Evolutionary conservation across 257 asterid genomes (phyloP), one percentile per base, ranked within the genome.

Genomic region (Capsicum pubescens): DNA sequence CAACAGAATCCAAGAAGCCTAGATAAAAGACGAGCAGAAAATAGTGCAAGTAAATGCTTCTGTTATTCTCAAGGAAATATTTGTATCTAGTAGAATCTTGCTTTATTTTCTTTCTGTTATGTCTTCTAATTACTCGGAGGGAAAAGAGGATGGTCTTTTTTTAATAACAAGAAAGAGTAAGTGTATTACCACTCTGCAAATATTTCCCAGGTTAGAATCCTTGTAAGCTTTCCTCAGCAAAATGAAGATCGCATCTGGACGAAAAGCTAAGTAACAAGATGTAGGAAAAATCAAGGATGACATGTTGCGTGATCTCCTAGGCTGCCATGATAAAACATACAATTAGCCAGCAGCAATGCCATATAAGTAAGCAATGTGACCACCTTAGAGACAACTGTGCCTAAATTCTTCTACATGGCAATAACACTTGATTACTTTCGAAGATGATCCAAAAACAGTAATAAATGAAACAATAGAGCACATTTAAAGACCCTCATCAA

Each of bases 201-300:
- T 90, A 82, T 66, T 90, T 82, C 98, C 97, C 87, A 96, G 91
- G 87, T 90, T 86, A 59, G 91, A 85, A 87, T 96, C 98, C 86
- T 91, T 92, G 86, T 86, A 91, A 88, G 99, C 99, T 91, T 92
- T 92, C 91, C 99, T 91, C 69, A 96, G 90, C 82, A 94, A 90
- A 76, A 83, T 86, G 89, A 96, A 92, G 87, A 93, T 77, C 44
- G 92, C 92, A 87, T 96, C 98, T 69, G 97, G 93, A 77, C 98
- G 98, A 87, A 92, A 93, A 77, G 91, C 94, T 85, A 92, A 80
- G 89, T 93, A 88, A 90, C 87, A 88, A 15, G 98, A 93, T 60
- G 92, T 88, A 82, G 97, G 93, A 81, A 83, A 82, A 84, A 84
- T 79, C 64, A 82, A 80, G 46, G 93, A 85, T 79, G 94, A 86